phyloP scores from a whole-genome alignment of 164 flowering plant genomes.

The Umbellularia californica region DNA sequence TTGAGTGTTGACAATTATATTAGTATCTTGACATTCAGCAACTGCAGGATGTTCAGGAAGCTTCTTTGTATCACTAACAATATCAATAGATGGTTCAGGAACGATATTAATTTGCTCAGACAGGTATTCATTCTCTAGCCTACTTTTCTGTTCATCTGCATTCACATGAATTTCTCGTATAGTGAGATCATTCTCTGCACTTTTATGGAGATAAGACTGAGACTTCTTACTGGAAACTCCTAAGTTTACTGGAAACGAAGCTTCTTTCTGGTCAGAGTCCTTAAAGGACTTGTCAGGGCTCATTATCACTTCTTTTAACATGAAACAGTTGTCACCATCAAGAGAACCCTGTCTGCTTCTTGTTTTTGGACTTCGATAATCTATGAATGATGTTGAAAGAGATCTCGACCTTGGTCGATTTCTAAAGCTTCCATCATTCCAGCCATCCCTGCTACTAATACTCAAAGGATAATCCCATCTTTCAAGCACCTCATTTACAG shows the following conservation, averaged over 20 bases:
- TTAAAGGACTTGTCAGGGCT: constrained; percentile 22
- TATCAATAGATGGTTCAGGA: constrained; percentile 9
- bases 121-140: constrained; percentile 14
- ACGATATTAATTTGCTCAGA: constrained; percentile 15
- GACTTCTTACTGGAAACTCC: constrained; percentile 27
- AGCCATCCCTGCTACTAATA: constrained; percentile 82
- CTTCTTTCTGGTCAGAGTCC: constrained; percentile 18
- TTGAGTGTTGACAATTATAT: constrained; percentile 4
- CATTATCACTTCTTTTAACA: constrained; percentile 21
- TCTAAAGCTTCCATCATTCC: constrained; percentile 50
- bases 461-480: constrained; percentile 46
- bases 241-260: constrained; percentile 16
- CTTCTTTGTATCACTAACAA: constrained; percentile 9
- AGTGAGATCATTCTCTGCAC: constrained; percentile 14
- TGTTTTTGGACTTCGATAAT: background rate
- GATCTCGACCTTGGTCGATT: constrained; percentile 45
- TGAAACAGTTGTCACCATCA: constrained; percentile 23
- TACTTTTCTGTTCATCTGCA: constrained; percentile 16
- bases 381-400: constrained; percentile 10
- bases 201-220: constrained; percentile 16
- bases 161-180: constrained; percentile 18
- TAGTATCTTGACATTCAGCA: constrained; percentile 12
- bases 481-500: constrained; percentile 16
- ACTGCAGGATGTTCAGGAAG: constrained; percentile 11
- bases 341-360: constrained; percentile 20